Evolutionary conservation across 305 asterid genomes (phyloP), one percentile per base, ranked within the genome.

Genomic region (Fraxinus platypoda): DNA sequence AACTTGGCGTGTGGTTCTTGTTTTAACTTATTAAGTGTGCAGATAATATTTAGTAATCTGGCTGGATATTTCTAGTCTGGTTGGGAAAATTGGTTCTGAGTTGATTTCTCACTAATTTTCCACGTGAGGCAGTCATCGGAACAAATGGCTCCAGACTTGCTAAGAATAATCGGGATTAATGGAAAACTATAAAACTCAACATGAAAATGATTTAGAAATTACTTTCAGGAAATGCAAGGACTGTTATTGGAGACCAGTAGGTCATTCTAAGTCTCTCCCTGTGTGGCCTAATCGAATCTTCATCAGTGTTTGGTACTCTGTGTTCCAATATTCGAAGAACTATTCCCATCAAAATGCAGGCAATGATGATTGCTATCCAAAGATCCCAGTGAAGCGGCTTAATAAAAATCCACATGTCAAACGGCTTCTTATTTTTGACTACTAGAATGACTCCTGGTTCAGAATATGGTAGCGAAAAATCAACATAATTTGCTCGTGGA

Each of bases 191-290:
- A 75, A 35, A 78, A 73, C 1, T 41, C 6, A 17, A 77, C 21
- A 19, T 62, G 7, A 12, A 77, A 8, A 15, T 62, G 76, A 71
- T 46, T 72, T 33, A 37, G 59, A 72, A 9, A 38, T 88, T 91
- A 92, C 94, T 88, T 85, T 91, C 94, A 1, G 94, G 92, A 79
- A 92, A 92, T 62, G 94, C 97, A 54, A 92, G 94, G 77, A 80
- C 87, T 9, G 90, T 81, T 26, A 92, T 76, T 19, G 97, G 97
- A 83, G 88, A 89, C 88, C 81, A 87, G 52, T 89, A 89, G 38
- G 80, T 73, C 81, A 84, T 74, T 49, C 87, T 83, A 26, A 81
- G 81, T 49, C 57, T 78, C 70, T 82, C 86, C 59, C 54, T 74
- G 1, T 64, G 80, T 25, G 81, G 70, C 31, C 80, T 28, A 3